Evolutionary conservation across 2,329 filamentous ascomycete species (phyloP).

Genomic region (Aureobasidium pullulans): DNA sequence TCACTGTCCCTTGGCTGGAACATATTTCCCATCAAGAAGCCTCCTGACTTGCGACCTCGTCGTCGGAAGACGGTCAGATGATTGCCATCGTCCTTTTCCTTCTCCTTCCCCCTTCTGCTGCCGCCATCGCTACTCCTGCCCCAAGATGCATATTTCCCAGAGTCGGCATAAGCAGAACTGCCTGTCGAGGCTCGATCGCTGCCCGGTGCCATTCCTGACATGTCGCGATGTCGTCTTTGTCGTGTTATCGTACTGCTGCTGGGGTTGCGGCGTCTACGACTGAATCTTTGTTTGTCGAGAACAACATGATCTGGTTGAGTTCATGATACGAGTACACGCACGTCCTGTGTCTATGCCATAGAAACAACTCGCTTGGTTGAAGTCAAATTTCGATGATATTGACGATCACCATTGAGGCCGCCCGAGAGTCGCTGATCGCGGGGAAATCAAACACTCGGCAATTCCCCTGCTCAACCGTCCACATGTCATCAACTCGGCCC

Average conservation of each 20-base stretch:
- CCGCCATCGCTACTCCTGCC: conserved; percentile 1
- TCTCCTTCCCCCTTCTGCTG: not conserved
- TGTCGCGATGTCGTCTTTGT: not conserved
- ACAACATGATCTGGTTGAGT: not conserved
- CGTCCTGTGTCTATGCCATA: not conserved
- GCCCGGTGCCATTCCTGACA: not conserved
- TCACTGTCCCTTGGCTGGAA: not conserved
- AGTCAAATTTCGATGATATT: too few species aligned
- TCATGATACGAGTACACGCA: not conserved
- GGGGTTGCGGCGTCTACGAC: not conserved
- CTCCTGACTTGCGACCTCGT: conserved; percentile 1
- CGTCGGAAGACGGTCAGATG: conserved; percentile 1
- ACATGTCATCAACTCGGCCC: not conserved
- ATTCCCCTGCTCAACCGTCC: not conserved
- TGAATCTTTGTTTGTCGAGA: not conserved
- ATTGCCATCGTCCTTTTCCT: conserved; percentile 15
- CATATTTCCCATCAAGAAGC: conserved; percentile 8
- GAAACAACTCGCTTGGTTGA: not conserved
- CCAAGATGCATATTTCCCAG: conserved; percentile 6
- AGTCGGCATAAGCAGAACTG: not conserved
- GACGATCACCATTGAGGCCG: not conserved
- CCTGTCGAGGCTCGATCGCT: conserved; percentile 12
- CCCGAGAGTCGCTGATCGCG: not conserved
- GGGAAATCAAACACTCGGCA: not conserved
- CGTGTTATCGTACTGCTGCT: not conserved